Percentiles rank a stretch among this genome's conserved stretches.
Evolutionary conservation across 192 early-diverging fungal genomes (phyloP).

Genomic region (Coemansia sp.): DNA sequence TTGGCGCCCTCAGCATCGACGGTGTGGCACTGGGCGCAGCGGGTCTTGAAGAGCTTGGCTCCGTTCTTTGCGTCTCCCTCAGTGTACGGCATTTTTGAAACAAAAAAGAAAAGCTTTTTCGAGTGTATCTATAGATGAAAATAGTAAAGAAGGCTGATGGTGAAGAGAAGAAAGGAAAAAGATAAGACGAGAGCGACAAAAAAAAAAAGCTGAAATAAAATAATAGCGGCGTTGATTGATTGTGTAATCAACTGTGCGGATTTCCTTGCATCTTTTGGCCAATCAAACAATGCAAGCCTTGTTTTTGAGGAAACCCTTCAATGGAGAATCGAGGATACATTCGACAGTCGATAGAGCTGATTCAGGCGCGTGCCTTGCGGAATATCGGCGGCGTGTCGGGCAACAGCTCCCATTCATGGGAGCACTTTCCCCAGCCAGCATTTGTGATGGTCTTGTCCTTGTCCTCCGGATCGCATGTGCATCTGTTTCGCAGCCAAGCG

Average conservation of each 20-base stretch:
- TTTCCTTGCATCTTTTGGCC: no score
- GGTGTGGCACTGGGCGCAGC: slow-evolving; percentile 98
- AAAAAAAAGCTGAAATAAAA: no score
- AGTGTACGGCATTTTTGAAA: slow-evolving; percentile 22
- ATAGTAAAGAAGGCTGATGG: slow-evolving; percentile 1
- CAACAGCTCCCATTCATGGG: slow-evolving; percentile 40
- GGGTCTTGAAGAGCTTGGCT: slow-evolving; percentile 89
- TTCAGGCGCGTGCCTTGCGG: slow-evolving; percentile 25
- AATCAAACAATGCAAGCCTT: no score
- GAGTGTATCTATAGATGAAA: slow-evolving; percentile 2
- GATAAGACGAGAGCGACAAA: slow-evolving; percentile 2
- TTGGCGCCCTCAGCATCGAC: slow-evolving; percentile 72
- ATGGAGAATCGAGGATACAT: no score
- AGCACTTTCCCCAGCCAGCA: slow-evolving; percentile 52
- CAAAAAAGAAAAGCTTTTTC: slow-evolving; percentile 3
- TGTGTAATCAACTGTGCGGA: no score
- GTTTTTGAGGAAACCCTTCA: no score
- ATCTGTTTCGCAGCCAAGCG: slow-evolving; percentile 38
- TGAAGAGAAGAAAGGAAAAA: slow-evolving; percentile 8
- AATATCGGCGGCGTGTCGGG: slow-evolving; percentile 33
- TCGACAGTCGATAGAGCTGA: no score
- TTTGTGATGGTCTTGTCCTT: slow-evolving; percentile 41
- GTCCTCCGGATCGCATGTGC: slow-evolving; percentile 47
- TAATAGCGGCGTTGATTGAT: no score
- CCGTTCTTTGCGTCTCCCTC: slow-evolving; percentile 51